These are phyloP conservation scores for Hyaloscypha finlandica DNA, from an alignment of 495 filamentous ascomycete genomes.

Conservation along the genomic window DNA sequence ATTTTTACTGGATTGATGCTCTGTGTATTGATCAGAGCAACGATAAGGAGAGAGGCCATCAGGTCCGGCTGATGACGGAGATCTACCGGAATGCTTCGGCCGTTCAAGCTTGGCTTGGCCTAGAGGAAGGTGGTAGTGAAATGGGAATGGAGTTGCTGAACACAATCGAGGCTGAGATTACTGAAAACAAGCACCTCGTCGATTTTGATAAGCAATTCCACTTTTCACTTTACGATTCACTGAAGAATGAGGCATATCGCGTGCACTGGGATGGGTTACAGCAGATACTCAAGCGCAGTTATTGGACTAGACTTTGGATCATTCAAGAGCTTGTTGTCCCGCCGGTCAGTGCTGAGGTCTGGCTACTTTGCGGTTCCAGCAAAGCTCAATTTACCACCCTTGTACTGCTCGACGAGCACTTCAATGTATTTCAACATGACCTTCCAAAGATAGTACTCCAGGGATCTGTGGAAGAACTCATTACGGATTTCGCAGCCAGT, in stretches of 20 bases:
- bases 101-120: not conserved
- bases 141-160: too few relatives aligned
- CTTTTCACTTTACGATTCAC: too few relatives aligned
- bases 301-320: constrained; percentile 20
- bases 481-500: too few relatives aligned
- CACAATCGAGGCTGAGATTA: too few relatives aligned
- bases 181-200: too few relatives aligned
- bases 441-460: too few relatives aligned
- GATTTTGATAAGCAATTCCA: too few relatives aligned
- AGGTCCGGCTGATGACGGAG: not conserved
- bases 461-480: too few relatives aligned
- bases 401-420: not conserved
- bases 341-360: not conserved
- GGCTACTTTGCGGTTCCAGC: constrained; percentile 2
- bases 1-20: not conserved
- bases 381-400: not conserved
- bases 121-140: too few relatives aligned
- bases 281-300: not conserved
- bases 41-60: not conserved
- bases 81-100: not conserved
- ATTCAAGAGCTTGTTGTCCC: constrained; percentile 19
- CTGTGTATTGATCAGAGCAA: not conserved
- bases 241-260: too few relatives aligned
- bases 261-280: constrained; percentile 4
- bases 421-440: not conserved